These are phyloP conservation scores for Hibiscus tridactylites DNA, from an alignment of 345 rosid genomes.

Conservation along the genomic window DNA sequence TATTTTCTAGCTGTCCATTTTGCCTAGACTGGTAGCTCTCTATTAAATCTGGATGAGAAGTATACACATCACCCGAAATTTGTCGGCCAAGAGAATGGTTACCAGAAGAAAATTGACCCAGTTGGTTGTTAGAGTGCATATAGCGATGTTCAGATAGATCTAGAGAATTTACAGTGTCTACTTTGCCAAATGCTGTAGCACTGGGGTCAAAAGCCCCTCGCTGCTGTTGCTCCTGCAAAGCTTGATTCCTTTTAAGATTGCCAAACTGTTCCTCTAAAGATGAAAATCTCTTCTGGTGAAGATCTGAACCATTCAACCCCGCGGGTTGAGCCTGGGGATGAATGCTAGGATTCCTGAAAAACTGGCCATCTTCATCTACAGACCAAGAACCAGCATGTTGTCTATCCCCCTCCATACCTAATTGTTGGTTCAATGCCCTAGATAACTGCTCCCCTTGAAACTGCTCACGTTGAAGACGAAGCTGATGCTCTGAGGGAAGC, in stretches of 20 bases:
- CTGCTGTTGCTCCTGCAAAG: conserved; percentile 25
- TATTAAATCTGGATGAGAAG: conserved; percentile 15
- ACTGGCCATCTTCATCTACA: conserved; percentile 22
- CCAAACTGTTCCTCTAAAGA: conserved; percentile 21
- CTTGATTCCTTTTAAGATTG: conserved; percentile 18
- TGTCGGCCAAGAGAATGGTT: conserved; percentile 8
- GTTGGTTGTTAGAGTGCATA: conserved; percentile 17
- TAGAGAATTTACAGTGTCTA: conserved; percentile 20
- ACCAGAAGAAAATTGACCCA: conserved; percentile 19
- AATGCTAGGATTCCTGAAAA: conserved; percentile 13
- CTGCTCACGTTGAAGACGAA: conserved; percentile 29
- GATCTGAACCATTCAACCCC: conserved; percentile 23
- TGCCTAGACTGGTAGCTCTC: conserved; percentile 10
- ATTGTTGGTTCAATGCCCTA: conserved; percentile 23
- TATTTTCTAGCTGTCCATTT: conserved; percentile 20
- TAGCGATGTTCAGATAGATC: conserved; percentile 17
- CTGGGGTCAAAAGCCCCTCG: conserved; percentile 22
- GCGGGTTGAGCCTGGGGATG: conserved; percentile 16
- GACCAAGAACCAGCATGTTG: conserved; percentile 15
- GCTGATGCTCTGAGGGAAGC: conserved; percentile 24
- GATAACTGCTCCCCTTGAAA: conserved; percentile 28
- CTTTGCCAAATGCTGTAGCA: conserved; percentile 17
- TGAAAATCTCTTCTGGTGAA: conserved; percentile 21
- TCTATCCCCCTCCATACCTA: conserved; percentile 25
- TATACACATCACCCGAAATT: conserved; percentile 21